Conservation (phyloP, 495 filamentous ascomycete genomes). For the Penicillium pancosmium region DNA sequence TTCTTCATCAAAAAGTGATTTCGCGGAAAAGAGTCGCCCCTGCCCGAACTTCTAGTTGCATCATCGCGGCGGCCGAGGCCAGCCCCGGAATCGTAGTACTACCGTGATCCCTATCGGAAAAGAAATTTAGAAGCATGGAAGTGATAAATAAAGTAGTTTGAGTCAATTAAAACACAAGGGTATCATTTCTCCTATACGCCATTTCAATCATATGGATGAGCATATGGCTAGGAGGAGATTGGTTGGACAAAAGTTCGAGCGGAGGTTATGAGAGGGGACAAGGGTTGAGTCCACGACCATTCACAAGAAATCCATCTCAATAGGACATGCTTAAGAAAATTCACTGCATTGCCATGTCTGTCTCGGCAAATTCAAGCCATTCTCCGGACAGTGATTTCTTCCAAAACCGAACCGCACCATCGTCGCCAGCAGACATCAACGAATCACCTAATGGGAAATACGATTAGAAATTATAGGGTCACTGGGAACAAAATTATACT, state of each 20-base stretch:
- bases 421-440: conserved; percentile 53
- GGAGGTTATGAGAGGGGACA: background rate
- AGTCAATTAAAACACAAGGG: conserved; percentile 14
- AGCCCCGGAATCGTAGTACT: no score
- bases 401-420: conserved; percentile 54
- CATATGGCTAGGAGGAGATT: background rate
- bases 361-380: conserved; percentile 56
- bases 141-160: background rate
- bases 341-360: conserved; percentile 44
- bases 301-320: background rate
- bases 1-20: no score
- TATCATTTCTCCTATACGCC: conserved; percentile 23
- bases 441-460: conserved; percentile 41
- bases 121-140: background rate
- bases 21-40: no score
- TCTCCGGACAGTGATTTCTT: conserved; percentile 50
- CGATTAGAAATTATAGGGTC: conserved; percentile 5
- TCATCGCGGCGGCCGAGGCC: no score
- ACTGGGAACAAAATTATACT: conserved; percentile 10
- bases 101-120: no score
- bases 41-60: no score
- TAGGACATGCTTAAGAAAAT: background rate
- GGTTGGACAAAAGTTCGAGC: background rate
- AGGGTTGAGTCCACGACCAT: background rate
- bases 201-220: background rate